Evolutionary conservation across 441 rosid species (phyloP), one percentile per base, ranked within the genome.

Genomic region (Mallotus repandus): DNA sequence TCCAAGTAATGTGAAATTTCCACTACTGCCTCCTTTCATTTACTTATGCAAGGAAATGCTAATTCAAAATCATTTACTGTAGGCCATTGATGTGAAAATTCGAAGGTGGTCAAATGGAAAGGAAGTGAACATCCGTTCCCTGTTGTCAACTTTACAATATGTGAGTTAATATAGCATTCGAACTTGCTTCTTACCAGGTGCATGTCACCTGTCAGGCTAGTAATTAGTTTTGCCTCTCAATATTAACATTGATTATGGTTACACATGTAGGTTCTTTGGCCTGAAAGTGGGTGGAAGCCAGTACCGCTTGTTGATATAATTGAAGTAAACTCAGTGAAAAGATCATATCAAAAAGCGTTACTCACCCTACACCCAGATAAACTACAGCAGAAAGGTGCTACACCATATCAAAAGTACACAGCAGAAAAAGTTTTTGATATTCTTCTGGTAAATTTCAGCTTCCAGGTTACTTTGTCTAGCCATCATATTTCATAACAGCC

Each of bases 281-380:
- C 91, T 15, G 93, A 74, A 55, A 85, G 93, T n/a, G 95, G 56
- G 32, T 94, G 97, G 98, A 90, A 85, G 75, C 82, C 92, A 0
- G 89, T 92, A 69, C 93, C 97, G 59, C 93, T 90, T 65, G 87
- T 86, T 72, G 85, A 92, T 55, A 83, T 92, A 74, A 85, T 92
- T 1, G 94, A 94, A 84, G 95, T 89, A 75, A 84, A 87, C 65
- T 86, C 93, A 0, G 97, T 89, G 73, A 84, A 89, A 78, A 90
- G 86, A 83, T 79, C 93, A 2, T 91, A 90, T 82, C 96, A 91
- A 69, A 94, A 82, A 67, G 97, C 95, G 75, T 77, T 54, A 89
- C 32, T 29, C 32, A 90, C 86, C 71, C 88, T 96, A 76, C 98
- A 96, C 78, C 99, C 99, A 58, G 99, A 96, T 79, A 96, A 96